Base-by-base conservation (phyloP, 2,329 filamentous ascomycete species). In the Keithomyces neogunnii region DNA sequence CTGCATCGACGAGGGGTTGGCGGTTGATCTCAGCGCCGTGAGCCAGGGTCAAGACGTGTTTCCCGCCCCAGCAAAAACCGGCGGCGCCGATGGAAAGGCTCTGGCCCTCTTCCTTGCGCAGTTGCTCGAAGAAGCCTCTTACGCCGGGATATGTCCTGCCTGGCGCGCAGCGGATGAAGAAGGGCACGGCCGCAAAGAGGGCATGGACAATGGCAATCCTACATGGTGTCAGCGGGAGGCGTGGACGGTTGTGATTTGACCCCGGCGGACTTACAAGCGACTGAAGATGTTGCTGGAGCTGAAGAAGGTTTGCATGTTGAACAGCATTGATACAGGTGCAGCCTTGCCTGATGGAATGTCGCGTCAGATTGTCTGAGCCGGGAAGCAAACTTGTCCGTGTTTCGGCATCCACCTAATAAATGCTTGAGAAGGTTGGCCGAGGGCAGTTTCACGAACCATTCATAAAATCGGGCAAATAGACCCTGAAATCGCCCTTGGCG, bases 1-100 rank as follows among this genome's bases (percentile, higher is more conserved):
- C 76, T 5, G 69, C 76, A 55, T 81, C 73, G 42, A 81, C 63
- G 8, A 82, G 67, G 3, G 68, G 63, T 53, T 61, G 60, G 38
- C 57, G 63, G 19, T 63, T 59, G 4, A 64, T 58, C 32, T 55
- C 56, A 40, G 55, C 55, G 53, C 70, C 67, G 13, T 71, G 69
- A 9, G 72, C 67, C 3, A 84, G 70, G n/a, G 72, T 61, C 7
- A 80, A 60, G 2, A 71, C 65, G 56, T 82, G 73, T 54, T 77
- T 76, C 29, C 78, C 82, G 29, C 81, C 81, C 81, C 81, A 85
- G 68, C 80, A 84, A 66, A 81, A 84, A 0, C 81, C 82, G 0
- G 77, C 77, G 0, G 71, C 75, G 28, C 73, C 79, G 45, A 84
- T 64, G 13, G 65, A 62, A 5, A 67, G 58, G 47, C 39, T 46